A percentile compares a stretch with the other conserved stretches of the same genome.
phyloP scores from a whole-genome alignment of 371 early-diverging fungal genomes.

The Mucor indicus region DNA sequence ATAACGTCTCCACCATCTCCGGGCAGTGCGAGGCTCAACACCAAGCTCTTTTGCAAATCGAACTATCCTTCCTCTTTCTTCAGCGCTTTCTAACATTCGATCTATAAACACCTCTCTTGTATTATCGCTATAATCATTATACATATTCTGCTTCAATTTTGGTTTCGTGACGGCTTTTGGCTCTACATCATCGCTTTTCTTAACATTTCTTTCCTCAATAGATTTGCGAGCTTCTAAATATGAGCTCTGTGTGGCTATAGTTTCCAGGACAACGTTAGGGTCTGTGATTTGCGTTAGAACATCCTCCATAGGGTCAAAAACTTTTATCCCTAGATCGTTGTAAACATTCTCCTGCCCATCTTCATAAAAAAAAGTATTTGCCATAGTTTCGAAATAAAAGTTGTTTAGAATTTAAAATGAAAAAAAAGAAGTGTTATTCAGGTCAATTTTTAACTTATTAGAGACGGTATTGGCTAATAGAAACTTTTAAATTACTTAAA shows the following conservation, averaged over 20 bases:
- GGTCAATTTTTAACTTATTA: conserved; percentile 7
- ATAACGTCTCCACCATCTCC: conserved; percentile 9
- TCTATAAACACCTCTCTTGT: conserved; percentile 15
- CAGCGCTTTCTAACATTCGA: conserved; percentile 9
- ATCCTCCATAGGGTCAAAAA: conserved; percentile 9
- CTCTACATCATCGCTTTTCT: conserved; percentile 8
- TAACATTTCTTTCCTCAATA: conserved; percentile 9
- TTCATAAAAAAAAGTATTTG: conserved; percentile 8
- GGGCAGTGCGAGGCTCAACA: conserved; percentile 8
- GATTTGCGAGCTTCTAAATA: conserved; percentile 8
- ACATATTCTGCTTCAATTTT: conserved; percentile 9
- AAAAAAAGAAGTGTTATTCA: conserved; percentile 3
- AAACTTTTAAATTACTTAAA: conserved; percentile 11
- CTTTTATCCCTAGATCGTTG: conserved; percentile 10
- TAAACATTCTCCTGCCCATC: conserved; percentile 13
- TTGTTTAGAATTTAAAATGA: conserved; percentile 4
- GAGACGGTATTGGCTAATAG: conserved; percentile 13
- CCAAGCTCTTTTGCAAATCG: conserved; percentile 9
- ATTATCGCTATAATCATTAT: conserved; percentile 12
- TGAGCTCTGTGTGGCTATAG: conserved; percentile 7
- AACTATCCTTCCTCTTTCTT: conserved; percentile 12
- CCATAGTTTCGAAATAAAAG: conserved; percentile 2
- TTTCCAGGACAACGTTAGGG: conserved; percentile 14
- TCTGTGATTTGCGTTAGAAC: conserved; percentile 7
- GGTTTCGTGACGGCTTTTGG: conserved; percentile 8